Conservation (phyloP, 768 basidiomycete species). For the Boletus rubescentipes region DNA sequence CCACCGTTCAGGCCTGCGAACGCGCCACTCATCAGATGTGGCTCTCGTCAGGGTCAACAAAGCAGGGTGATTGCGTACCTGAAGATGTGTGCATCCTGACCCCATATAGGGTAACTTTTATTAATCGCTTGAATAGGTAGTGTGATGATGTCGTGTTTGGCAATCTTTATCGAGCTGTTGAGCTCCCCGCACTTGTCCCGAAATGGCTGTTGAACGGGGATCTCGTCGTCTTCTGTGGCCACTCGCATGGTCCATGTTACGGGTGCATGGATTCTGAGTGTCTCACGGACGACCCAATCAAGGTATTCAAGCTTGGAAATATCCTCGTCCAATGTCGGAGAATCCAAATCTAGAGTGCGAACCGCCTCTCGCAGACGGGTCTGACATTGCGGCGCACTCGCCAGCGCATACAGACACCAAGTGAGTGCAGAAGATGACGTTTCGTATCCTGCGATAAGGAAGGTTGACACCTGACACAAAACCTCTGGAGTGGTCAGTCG, state of each 20-base stretch:
- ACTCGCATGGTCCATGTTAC: constrained; percentile 62
- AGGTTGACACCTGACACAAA: constrained; percentile 62
- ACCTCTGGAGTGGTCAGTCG: constrained; percentile 59
- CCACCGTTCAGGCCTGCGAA: constrained; percentile 54
- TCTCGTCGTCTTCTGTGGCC: constrained; percentile 44
- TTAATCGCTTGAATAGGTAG: constrained; percentile 64
- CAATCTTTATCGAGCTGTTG: constrained; percentile 37
- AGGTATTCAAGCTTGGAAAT: constrained; percentile 51
- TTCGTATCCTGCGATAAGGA: constrained; percentile 66
- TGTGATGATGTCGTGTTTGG: constrained; percentile 54
- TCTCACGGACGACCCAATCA: constrained; percentile 62
- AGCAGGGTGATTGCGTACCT: constrained; percentile 38
- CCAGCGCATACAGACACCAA: constrained; percentile 62
- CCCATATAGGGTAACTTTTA: constrained; percentile 55
- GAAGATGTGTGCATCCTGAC: constrained; percentile 63
- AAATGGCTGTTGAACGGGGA: constrained; percentile 46
- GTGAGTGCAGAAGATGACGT: constrained; percentile 56
- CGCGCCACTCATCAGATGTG: constrained; percentile 21
- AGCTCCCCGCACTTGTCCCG: constrained; percentile 32
- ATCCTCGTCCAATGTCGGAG: constrained; percentile 21
- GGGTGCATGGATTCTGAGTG: constrained; percentile 53
- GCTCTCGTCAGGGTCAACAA: constrained; percentile 20
- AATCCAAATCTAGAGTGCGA: constrained; percentile 25
- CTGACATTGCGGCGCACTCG: constrained; percentile 47
- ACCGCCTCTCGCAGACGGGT: constrained; percentile 46